A percentile compares a stretch with the other conserved stretches of the same genome.
phyloP scores from a whole-genome alignment of 257 asterid species.

The Capsicum chinense region DNA sequence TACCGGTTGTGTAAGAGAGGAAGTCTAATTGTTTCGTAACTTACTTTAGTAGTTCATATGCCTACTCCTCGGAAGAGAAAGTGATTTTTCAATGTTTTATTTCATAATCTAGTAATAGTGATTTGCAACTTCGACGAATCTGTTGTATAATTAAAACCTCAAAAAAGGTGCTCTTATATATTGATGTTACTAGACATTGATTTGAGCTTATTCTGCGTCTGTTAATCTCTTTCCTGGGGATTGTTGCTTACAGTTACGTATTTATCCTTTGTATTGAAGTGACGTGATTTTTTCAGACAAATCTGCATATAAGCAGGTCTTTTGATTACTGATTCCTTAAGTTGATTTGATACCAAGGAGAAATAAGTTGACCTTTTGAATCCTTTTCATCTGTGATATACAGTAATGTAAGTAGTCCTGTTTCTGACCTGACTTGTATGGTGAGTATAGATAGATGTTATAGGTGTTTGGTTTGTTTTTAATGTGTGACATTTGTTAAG shows the following conservation, averaged over 20 bases:
- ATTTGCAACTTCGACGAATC: not conserved
- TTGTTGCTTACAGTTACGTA: not conserved
- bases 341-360: not conserved
- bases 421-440: not conserved
- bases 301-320: not conserved
- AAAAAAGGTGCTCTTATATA: not conserved
- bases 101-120: not conserved
- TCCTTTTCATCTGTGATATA: not conserved
- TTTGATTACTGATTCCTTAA: not conserved
- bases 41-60: not conserved
- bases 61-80: not conserved
- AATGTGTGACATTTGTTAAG: not conserved
- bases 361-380: not conserved
- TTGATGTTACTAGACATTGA: constrained; percentile 11
- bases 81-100: not conserved
- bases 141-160: not conserved
- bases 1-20: too few relatives aligned
- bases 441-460: not conserved
- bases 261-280: not conserved
- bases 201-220: constrained; percentile 6
- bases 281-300: not conserved
- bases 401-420: not conserved
- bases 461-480: not conserved
- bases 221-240: not conserved
- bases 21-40: too few relatives aligned